Percentiles rank a stretch among this genome's conserved stretches.
Evolutionary conservation across 805 yeast genomes (phyloP).

Genomic region (Suhomyces pyralidae): DNA sequence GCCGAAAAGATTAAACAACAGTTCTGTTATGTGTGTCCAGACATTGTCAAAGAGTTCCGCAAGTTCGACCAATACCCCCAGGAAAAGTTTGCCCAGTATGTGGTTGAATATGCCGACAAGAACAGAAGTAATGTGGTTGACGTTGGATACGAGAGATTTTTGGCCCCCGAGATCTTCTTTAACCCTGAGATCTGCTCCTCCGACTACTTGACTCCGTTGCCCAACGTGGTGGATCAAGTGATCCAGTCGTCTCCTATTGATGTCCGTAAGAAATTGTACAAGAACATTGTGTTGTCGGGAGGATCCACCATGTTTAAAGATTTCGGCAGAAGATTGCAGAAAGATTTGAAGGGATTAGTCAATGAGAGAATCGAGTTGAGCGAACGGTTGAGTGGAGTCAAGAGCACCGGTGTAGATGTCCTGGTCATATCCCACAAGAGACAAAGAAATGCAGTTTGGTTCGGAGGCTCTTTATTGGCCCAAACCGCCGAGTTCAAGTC

Average conservation of each 20-base stretch:
- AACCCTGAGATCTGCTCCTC: constrained; percentile 96
- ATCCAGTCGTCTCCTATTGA: constrained; percentile 96
- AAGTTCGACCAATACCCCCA: constrained; percentile 88
- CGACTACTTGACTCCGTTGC: constrained; percentile 93
- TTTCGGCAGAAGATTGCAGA: constrained; percentile 94
- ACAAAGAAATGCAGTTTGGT: constrained; percentile 99
- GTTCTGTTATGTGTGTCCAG: constrained; percentile 96
- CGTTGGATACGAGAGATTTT: constrained; percentile 94
- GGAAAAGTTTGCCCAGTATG: constrained; percentile 88
- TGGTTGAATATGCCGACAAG: constrained; percentile 77
- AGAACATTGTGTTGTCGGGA: constrained; percentile 92
- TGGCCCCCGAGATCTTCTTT: constrained; percentile 99
- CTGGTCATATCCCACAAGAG: constrained; percentile 96
- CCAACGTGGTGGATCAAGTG: constrained; percentile 92
- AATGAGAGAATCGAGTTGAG: constrained; percentile 80
- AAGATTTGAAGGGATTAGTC: constrained; percentile 85
- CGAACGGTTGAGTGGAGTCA: constrained; percentile 71
- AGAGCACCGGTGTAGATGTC: constrained; percentile 92
- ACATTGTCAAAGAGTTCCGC: constrained; percentile 92
- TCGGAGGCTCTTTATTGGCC: constrained; percentile 95
- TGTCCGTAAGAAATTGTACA: constrained; percentile 94
- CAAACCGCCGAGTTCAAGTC: constrained; percentile 96
- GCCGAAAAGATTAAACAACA: constrained; percentile 97
- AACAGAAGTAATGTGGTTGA: constrained; percentile 59
- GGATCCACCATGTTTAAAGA: constrained; percentile 99